Evolutionary conservation across 2,329 filamentous ascomycete species (phyloP), one percentile per base, ranked within the genome.

Genomic region (Claviceps cyperi): DNA sequence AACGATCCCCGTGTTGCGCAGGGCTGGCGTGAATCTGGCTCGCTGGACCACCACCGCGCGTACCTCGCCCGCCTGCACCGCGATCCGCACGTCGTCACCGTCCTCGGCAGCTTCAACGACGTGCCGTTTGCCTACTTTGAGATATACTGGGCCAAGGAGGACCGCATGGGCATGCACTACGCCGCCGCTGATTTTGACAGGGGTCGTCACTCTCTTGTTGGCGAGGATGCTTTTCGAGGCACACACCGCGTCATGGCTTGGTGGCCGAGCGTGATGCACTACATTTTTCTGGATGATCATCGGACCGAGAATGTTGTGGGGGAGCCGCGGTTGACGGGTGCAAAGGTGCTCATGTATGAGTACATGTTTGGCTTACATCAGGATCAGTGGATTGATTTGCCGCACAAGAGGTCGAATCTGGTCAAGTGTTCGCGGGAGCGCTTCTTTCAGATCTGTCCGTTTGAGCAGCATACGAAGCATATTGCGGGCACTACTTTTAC

Each of bases 1-100:
- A 89, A 89, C 61, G 84, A 88, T 61, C 84, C 84, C 38, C 81
- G 84, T 50, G 84, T 89, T 43, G 81, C 83, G 21, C 74, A 78
- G 58, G 83, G 83, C 4, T 89, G 84, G 84, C 84, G 85, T 59
- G 81, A 86, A 68, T 84, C 81, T 1, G 84, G 84, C 39, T 81
- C 81, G 1, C 66, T 86, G 49, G 74, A 77, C 55, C 88, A 89
- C 63, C 73, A 87, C 44, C 71, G 75, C 35, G 74, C 74, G 53
- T 49, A 49, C 35, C 48, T 49, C 4, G 7, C 11, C 21, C 21
- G 3, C 6, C 70, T 83, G 52, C 77, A 86, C 58, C 75, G 77
- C 37, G 84, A 88, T 60, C 78, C 81, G 19, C 84, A 88, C 61
- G 74, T 80, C 51, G 68, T 87, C 39, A 75, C 80, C 22, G 69